Base-by-base conservation (phyloP, 495 filamentous ascomycete species). In the Neurospora sp. region DNA sequence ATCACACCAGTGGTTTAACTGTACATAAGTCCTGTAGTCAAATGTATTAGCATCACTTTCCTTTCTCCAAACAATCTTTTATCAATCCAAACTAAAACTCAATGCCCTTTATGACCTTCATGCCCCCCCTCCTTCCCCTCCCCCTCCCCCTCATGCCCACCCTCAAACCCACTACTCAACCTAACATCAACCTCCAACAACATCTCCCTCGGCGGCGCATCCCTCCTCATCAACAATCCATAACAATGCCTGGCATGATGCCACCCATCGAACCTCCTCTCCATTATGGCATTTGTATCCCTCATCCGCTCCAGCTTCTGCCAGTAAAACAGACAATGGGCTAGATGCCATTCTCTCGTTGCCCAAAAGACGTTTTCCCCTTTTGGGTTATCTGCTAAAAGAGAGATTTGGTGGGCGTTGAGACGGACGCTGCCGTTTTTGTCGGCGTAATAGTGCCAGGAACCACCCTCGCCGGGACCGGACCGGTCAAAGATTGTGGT, bases 321-420 rank as follows among this genome's bases (percentile, higher is more conserved):
- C 75, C 75, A 76, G 75, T 76, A 76, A 53, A 74, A 74, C 5
- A 76, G 20, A 35, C 75, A 76, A 37, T 74, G 75, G 4, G 37
- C 70, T 1, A 76, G 18, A 27, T 76, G 75, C 66, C 71, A 76
- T 10, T 35, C 20, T 9, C 75, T 61, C 3, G 73, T 27, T 18
- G 73, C 73, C 61, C 53, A 76, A 27, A 76, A 76, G 7, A 40
- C 37, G 12, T 18, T 61, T 5, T 31, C 20, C 1, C 35, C 12
- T 10, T 48, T 71, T 3, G 27, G 6, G 0, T 61, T 27, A n/a
- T 31, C 40, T 1, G 40, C 68, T 9, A 39, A 20, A 3, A 40
- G 3, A 5, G 53, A 35, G 14, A 66, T 66, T 48, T 71, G 18
- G 14, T 69, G 12, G 61, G 66, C 12, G 40, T 8, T 16, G 27